Percentiles rank a stretch among this genome's conserved stretches.
Evolutionary conservation across 306 rosid genomes (phyloP).

Genomic region (Lathyrus sativus): DNA sequence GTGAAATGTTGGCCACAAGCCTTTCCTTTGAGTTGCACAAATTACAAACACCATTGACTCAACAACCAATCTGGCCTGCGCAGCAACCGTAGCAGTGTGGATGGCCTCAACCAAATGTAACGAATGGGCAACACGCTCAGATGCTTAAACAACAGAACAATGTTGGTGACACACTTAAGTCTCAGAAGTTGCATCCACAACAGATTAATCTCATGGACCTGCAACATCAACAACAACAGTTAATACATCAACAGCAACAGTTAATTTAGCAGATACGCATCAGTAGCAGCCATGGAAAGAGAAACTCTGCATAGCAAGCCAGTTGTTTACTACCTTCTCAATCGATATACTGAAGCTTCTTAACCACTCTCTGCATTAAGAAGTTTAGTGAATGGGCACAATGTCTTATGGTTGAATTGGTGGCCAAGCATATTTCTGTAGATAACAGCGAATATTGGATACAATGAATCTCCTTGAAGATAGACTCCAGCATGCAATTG

Average conservation of each 20-base stretch:
- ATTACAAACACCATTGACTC: conserved; percentile 63
- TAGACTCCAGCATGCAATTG: too few species aligned
- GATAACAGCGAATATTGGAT: conserved; percentile 88
- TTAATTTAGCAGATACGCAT: conserved; percentile 66
- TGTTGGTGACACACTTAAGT: conserved; percentile 77
- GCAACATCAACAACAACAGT: conserved; percentile 59
- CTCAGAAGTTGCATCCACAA: conserved; percentile 69
- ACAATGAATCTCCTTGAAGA: conserved; percentile 98
- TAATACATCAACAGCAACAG: conserved; percentile 74
- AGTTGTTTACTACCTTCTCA: conserved; percentile 71
- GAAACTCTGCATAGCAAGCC: conserved; percentile 93
- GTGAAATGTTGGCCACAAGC: too few species aligned
- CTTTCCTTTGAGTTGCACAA: too few species aligned
- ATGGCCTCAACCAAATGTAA: conserved; percentile 63
- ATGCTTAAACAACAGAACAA: conserved; percentile 64
- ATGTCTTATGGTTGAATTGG: conserved; percentile 87
- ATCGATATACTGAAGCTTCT: conserved; percentile 40
- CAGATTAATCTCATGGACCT: conserved; percentile 80
- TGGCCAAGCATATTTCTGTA: conserved; percentile 77
- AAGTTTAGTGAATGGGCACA: too few species aligned
- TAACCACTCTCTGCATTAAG: conserved; percentile 54
- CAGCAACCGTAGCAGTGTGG: conserved; percentile 69
- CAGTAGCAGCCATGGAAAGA: conserved; percentile 91
- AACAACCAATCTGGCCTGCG: conserved; percentile 54
- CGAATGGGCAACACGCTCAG: conserved; percentile 67